phyloP scores from a whole-genome alignment of 202 grass and related monocot genomes.

The Dendrocalamus latiflorus region DNA sequence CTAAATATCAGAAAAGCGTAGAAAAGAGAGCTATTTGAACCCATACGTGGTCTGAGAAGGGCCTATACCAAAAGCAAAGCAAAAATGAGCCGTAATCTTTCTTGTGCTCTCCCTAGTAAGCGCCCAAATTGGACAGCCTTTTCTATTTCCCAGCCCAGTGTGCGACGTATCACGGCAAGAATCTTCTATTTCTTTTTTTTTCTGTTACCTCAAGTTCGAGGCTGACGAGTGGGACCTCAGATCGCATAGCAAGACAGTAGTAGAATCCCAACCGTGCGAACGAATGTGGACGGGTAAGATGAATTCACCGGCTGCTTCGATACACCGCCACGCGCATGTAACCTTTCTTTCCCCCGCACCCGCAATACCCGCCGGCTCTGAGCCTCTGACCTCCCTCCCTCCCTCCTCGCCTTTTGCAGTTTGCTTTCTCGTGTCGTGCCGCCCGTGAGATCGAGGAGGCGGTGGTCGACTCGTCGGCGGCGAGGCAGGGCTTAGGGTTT shows the following conservation, averaged over 20 bases:
- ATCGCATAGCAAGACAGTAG: neutral
- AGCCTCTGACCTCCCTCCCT: neutral
- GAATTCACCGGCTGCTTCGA: neutral
- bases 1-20: too few relatives aligned
- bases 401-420: neutral
- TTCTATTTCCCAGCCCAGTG: neutral
- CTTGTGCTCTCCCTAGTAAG: too few relatives aligned
- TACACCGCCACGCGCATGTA: neutral
- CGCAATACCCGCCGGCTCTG: too few relatives aligned
- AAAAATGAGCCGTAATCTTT: too few relatives aligned
- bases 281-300: neutral
- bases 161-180: too few relatives aligned
- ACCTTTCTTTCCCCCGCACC: neutral
- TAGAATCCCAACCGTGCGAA: neutral
- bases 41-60: too few relatives aligned
- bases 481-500: constrained; percentile 1
- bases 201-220: neutral
- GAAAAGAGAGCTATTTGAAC: too few relatives aligned
- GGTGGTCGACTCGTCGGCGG: neutral
- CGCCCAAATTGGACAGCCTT: too few relatives aligned
- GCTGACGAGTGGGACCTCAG: neutral
- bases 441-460: constrained; percentile 30
- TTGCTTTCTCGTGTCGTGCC: neutral
- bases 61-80: too few relatives aligned
- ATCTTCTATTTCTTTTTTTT: too few relatives aligned